Conservation (phyloP, 495 filamentous ascomycete species). For the Halenospora varia region DNA sequence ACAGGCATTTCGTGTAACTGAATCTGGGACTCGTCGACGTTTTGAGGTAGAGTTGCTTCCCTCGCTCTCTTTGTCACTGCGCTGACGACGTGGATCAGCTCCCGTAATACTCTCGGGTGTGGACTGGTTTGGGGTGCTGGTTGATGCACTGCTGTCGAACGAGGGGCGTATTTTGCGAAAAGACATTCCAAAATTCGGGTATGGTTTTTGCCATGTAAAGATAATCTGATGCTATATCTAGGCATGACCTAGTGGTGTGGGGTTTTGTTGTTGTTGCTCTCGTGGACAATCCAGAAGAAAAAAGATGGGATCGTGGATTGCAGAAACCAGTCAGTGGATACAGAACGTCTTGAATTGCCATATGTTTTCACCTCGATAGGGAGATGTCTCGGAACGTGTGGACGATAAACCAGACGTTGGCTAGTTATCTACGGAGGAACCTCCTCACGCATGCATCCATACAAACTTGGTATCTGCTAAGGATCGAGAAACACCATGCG, state of each 20-base stretch:
- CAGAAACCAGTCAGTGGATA: neutral
- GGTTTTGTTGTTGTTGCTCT: neutral
- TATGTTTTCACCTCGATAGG: neutral
- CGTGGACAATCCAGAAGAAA: neutral
- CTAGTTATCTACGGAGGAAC: neutral
- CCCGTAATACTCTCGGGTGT: conserved; percentile 24
- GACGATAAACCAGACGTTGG: neutral
- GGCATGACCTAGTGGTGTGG: neutral
- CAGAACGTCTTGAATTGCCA: conserved; percentile 3
- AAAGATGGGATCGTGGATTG: conserved; percentile 3
- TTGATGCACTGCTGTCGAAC: conserved; percentile 19
- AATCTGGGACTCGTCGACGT: conserved; percentile 23
- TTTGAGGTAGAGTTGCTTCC: conserved; percentile 14
- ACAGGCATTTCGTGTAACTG: conserved; percentile 27
- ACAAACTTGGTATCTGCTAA: neutral
- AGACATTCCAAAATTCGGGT: conserved; percentile 8
- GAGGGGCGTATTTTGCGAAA: conserved; percentile 24
- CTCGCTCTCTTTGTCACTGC: conserved; percentile 14
- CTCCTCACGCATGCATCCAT: neutral
- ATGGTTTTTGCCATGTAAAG: neutral
- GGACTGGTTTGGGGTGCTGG: conserved; percentile 20
- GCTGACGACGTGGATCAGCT: conserved; percentile 17
- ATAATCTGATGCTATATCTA: neutral
- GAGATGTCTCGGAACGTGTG: neutral
- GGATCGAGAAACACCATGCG: neutral